Evolutionary conservation across 441 rosid species (phyloP).

Genomic region (Aleurites moluccanus): DNA sequence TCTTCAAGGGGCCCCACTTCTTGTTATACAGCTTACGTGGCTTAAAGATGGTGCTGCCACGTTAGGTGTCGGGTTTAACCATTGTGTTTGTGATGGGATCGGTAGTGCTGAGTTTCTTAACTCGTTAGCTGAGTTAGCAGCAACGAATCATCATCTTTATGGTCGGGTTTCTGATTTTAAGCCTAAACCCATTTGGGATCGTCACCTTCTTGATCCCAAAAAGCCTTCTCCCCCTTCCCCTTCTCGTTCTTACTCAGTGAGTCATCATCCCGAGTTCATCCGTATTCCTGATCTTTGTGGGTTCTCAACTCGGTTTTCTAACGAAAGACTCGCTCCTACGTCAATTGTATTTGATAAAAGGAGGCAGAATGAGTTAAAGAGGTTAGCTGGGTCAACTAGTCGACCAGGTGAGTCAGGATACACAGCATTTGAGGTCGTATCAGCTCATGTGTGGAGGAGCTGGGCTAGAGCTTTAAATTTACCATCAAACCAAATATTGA

Average conservation of each 20-base stretch:
- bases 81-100: conserved; percentile 69
- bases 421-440: conserved; percentile 71
- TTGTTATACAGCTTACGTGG: conserved; percentile 87
- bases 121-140: conserved; percentile 58
- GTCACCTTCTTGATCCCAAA: conserved; percentile 52
- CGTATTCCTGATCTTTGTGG: conserved; percentile 60
- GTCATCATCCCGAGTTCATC: conserved; percentile 49
- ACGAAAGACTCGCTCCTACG: conserved; percentile 62
- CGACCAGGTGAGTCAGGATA: conserved; percentile 31
- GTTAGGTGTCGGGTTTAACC: conserved; percentile 67
- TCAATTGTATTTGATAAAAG: conserved; percentile 44
- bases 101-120: conserved; percentile 72
- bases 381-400: conserved; percentile 34
- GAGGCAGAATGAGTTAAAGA: conserved; percentile 49
- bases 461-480: conserved; percentile 72
- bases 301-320: conserved; percentile 51
- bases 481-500: conserved; percentile 54
- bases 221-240: not conserved
- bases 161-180: conserved; percentile 23
- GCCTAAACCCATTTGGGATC: conserved; percentile 64
- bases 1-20: conserved; percentile 60
- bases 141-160: conserved; percentile 17
- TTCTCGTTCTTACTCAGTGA: conserved; percentile 11
- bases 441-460: conserved; percentile 84
- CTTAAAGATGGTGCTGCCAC: conserved; percentile 66